phyloP scores from a whole-genome alignment of 2,329 filamentous ascomycete species.

The Ophiostoma triangulosporum region DNA sequence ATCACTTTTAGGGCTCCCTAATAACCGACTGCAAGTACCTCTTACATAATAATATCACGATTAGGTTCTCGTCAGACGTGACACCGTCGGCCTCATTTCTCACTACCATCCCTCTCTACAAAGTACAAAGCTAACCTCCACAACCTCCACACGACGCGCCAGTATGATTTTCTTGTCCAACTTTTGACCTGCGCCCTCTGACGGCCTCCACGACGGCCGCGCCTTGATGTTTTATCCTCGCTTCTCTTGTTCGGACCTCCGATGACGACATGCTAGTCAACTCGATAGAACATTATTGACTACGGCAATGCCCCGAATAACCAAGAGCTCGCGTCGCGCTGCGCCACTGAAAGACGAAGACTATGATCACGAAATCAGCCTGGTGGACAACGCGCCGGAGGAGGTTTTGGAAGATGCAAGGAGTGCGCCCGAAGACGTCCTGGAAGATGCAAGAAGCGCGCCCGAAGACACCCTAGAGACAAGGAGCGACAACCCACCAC shows the following conservation, averaged over 20 bases:
- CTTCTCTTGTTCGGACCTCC: too few relatives aligned
- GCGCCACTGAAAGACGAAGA: constrained; percentile 42
- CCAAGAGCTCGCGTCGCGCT: constrained; percentile 41
- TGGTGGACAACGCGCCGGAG: constrained; percentile 41
- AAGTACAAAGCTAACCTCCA: background rate
- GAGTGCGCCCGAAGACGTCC: too few relatives aligned
- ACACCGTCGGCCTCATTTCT: too few relatives aligned
- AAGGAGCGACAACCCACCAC: background rate
- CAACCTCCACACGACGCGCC: background rate
- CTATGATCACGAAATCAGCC: constrained; percentile 57
- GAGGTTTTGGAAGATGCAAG: too few relatives aligned
- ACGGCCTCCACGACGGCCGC: background rate
- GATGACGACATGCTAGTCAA: background rate
- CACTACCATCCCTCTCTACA: too few relatives aligned
- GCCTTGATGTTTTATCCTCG: background rate
- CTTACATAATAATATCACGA: too few relatives aligned
- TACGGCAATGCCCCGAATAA: constrained; percentile 25
- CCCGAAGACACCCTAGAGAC: too few relatives aligned
- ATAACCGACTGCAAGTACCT: too few relatives aligned
- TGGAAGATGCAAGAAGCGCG: too few relatives aligned
- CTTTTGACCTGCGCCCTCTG: background rate
- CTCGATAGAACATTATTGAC: background rate
- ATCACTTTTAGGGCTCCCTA: too few relatives aligned
- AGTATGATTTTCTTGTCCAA: constrained; percentile 1
- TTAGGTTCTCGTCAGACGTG: too few relatives aligned